Base-by-base conservation (phyloP, 1,284 basidiomycete genomes). In the Tremellales sp. region DNA sequence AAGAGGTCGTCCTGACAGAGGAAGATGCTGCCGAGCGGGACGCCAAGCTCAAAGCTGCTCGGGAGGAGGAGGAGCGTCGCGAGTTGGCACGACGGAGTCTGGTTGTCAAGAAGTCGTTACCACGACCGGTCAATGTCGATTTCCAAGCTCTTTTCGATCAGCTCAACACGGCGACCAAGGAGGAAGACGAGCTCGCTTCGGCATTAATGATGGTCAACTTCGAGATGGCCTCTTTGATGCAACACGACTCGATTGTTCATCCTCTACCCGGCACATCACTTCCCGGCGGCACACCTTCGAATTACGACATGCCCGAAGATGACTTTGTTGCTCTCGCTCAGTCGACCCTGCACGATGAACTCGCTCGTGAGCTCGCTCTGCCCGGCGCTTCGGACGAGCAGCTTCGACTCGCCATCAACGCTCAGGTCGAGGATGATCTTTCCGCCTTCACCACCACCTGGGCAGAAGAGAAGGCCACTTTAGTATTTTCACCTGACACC, bases 1-100 rank as follows among this genome's bases (percentile, higher is more conserved):
- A 72, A 27, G 67, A 61, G 8, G 73, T 65, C 4, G 66, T 67
- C 12, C 51, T 81, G 53, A 74, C 79, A 0, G 86, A 86, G 60
- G 89, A 94, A 72, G 94, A 98, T 72, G 91, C 91, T 0, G 87
- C 91, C 1, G 92, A 96, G 67, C 81, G 94, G 22, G 93, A 98
- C 69, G 89, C 87, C 1, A 80, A 82, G 47, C 66, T 89, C 37
- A 82, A 80, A 63, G 80, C 82, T 37, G 72, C 80, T 42, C 80
- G 79, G 46, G 89, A 90, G 65, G 85, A 87, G 59, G 88, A 89
- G 70, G 85, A 88, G 66, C 77, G 80, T 45, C 85, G 82, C 58
- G 84, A 82, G 21, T 77, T 96, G 12, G 90, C 87, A 4, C 78
- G 93, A 53, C 79, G 93, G 49, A 88, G 86, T 33, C 82, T 85